phyloP scores from a whole-genome alignment of 2,329 filamentous ascomycete genomes.

The Sarocladiaceae sp. region DNA sequence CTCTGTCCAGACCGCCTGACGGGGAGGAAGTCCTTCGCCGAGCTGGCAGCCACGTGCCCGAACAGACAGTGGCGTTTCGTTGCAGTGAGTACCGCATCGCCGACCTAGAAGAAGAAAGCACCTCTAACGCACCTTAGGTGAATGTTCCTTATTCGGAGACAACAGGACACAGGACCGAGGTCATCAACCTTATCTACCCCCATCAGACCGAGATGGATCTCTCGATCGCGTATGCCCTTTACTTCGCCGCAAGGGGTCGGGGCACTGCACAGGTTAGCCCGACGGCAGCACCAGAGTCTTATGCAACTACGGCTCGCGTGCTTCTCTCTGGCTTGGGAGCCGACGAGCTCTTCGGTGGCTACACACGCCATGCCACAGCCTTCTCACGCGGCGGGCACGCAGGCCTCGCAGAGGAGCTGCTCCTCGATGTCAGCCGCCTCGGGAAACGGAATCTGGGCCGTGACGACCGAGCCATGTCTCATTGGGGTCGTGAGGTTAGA shows the following conservation, averaged over 20 bases:
- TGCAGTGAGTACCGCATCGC: constrained; percentile 38
- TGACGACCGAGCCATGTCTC: constrained; percentile 83
- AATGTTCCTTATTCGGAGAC: constrained; percentile 78
- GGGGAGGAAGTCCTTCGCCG: constrained; percentile 70
- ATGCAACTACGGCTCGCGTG: constrained; percentile 69
- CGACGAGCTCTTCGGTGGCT: constrained; percentile 93
- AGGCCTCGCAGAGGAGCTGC: constrained; percentile 73
- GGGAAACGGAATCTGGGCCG: constrained; percentile 92
- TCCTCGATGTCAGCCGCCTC: constrained; percentile 76
- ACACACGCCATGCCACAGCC: constrained; percentile 74
- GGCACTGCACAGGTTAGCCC: constrained; percentile 38
- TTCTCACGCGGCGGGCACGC: constrained; percentile 62
- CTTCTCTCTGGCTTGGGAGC: constrained; percentile 89
- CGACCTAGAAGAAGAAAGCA: constrained; percentile 11
- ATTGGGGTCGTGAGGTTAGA: constrained; percentile 83
- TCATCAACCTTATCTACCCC: constrained; percentile 77
- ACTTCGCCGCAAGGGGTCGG: constrained; percentile 78
- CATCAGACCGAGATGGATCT: constrained; percentile 99
- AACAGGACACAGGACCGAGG: constrained; percentile 56
- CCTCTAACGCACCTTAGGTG: constrained; percentile 40
- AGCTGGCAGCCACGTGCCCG: constrained; percentile 65
- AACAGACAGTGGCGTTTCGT: constrained; percentile 76
- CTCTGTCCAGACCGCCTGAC: constrained; percentile 86
- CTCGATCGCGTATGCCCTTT: constrained; percentile 88
- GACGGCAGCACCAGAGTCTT: constrained; percentile 29